Evolutionary conservation across 306 rosid genomes (phyloP), one percentile per base, ranked within the genome.

Genomic region (Cercis canadensis): DNA sequence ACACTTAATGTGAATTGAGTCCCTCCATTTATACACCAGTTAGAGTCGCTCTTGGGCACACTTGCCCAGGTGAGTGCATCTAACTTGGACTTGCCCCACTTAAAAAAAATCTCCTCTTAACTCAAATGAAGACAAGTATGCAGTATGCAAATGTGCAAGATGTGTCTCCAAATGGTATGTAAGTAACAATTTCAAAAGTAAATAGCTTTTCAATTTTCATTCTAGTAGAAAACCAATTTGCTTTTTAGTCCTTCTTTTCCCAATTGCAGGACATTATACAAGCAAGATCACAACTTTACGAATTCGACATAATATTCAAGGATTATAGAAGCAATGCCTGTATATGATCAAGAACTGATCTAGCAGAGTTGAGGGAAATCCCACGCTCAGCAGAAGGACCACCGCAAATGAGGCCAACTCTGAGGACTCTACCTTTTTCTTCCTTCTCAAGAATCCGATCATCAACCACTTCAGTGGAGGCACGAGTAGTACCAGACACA

Each of bases 301-400:
- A 24, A 24, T 24, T 24, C 29, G 3, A 24, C 29, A 24, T 24
- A 3, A 24, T 24, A 24, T 24, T 24, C 29, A 24, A 24, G 29
- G 29, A 24, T 24, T 24, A 24, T 24, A 24, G 29, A 8, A 12
- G 7, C 19, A 32, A 11, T 62, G 85, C 90, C 87, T 88, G 97
- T 53, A 93, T 85, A 57, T 93, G 96, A 93, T 93, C 97, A 52
- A 93, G 83, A 64, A 93, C 86, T 55, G 98, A 90, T 87, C 98
- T 69, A 37, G 97, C 97, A 0, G 98, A 93, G 76, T 90, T 93
- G 66, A 93, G 97, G 15, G 98, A 90, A 86, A 93, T 93, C 13
- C 97, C 98, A 70, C 97, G 97, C 81, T 93, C 97, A n/a, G 94
- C 88, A 8, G 97, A 90, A 31, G 97, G 98, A 64, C 98, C 98